Percentiles rank a stretch among this genome's conserved stretches.
These are phyloP conservation scores for Brettanomyces nanus DNA, from an alignment of 805 yeast genomes.

Conservation along the genomic window DNA sequence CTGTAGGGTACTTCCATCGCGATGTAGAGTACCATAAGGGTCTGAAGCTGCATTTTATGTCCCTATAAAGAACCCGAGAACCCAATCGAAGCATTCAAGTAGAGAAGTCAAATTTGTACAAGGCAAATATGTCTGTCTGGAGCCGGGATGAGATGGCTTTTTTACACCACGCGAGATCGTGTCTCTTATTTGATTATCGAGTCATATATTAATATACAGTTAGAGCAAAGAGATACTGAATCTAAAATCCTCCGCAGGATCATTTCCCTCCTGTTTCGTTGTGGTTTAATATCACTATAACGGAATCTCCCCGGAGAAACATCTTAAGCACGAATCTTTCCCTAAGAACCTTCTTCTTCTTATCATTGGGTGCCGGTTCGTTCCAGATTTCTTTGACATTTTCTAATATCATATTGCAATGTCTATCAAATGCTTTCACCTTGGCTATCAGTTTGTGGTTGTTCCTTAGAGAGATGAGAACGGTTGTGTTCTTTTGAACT, in stretches of 20 bases:
- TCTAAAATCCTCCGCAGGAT: background rate
- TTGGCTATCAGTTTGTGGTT: conserved; percentile 87
- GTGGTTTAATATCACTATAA: conserved; percentile 59
- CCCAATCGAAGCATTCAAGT: too few species aligned
- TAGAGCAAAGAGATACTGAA: background rate
- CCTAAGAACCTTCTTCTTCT: conserved; percentile 36
- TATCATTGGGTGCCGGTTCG: conserved; percentile 50
- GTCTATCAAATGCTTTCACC: conserved; percentile 93
- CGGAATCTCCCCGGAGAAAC: conserved; percentile 93
- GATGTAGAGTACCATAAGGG: too few species aligned
- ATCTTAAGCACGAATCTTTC: conserved; percentile 83
- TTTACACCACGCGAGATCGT: too few species aligned
- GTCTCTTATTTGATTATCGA: too few species aligned
- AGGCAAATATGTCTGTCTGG: too few species aligned
- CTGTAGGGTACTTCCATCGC: background rate
- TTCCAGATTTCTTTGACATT: conserved; percentile 77
- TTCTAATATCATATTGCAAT: conserved; percentile 86
- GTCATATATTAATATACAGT: background rate
- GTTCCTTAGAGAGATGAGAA: conserved; percentile 83
- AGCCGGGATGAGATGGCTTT: too few species aligned
- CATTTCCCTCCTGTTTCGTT: background rate
- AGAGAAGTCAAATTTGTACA: too few species aligned
- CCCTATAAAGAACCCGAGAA: too few species aligned
- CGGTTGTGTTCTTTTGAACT: conserved; percentile 53
- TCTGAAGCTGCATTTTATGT: too few species aligned